Evolutionary conservation across 2,329 filamentous ascomycete species (phyloP).

Genomic region (Fusarium annulatum): DNA sequence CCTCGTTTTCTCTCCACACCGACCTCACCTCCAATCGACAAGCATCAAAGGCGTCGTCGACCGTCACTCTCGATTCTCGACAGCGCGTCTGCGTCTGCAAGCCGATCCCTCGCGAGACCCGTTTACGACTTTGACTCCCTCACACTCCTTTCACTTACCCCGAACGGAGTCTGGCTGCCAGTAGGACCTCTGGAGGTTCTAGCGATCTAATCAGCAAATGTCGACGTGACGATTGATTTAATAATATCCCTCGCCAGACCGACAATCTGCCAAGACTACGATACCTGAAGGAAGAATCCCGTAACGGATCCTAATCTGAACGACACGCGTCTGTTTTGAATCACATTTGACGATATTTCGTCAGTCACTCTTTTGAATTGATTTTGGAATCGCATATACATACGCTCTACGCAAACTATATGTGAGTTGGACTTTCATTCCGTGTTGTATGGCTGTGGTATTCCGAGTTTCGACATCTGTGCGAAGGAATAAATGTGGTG

Average conservation of each 20-base stretch:
- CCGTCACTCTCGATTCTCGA: slow-evolving; percentile 47
- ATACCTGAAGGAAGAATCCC: slow-evolving; percentile 23
- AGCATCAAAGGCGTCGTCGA: slow-evolving; percentile 50
- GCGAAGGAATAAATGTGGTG: not conserved
- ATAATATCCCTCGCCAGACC: slow-evolving; percentile 38
- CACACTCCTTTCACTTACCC: slow-evolving; percentile 29
- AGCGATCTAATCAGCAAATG: slow-evolving; percentile 47
- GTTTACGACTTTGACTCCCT: slow-evolving; percentile 28
- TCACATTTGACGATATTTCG: slow-evolving; percentile 56
- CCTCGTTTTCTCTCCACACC: slow-evolving; percentile 43
- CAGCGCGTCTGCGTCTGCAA: slow-evolving; percentile 44
- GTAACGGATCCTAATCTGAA: slow-evolving; percentile 43
- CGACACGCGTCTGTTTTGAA: slow-evolving; percentile 46
- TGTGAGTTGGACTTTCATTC: slow-evolving; percentile 35
- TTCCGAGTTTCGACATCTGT: no score
- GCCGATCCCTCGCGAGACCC: slow-evolving; percentile 39
- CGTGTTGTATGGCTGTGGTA: not conserved
- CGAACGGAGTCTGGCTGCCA: slow-evolving; percentile 42
- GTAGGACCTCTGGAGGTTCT: slow-evolving; percentile 48
- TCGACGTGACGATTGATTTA: slow-evolving; percentile 47
- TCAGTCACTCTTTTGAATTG: slow-evolving; percentile 59
- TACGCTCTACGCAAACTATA: slow-evolving; percentile 47
- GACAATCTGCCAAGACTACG: slow-evolving; percentile 28
- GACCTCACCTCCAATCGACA: slow-evolving; percentile 48
- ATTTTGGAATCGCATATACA: slow-evolving; percentile 46